Base-by-base conservation (phyloP, 345 rosid species). In the Moricandia moricandioides region DNA sequence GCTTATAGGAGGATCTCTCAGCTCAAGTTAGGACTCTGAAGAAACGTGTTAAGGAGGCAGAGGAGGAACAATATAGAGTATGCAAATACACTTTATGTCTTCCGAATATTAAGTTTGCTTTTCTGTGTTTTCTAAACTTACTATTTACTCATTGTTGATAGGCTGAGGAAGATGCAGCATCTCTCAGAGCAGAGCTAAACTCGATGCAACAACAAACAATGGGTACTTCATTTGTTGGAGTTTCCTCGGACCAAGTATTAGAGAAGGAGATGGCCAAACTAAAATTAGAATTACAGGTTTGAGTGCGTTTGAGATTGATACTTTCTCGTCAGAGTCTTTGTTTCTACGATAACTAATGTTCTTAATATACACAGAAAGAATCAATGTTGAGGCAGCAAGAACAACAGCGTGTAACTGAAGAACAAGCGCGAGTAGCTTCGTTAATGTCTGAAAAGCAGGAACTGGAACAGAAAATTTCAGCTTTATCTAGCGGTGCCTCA, bases 151-250 rank as follows among this genome's bases (percentile, higher is more conserved):
- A 58, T 61, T 77, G 75, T 61, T 70, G 39, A 73, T 76, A 95
- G 99, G 99, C 99, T 6, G 99, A 95, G 88, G 98, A 92, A 88
- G 99, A 95, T 85, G 89, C 98, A 24, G 96, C 98, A 68, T 81
- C 98, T 67, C 82, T 95, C 80, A 90, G 99, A 86, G 92, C 97
- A 17, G 99, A 95, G 78, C 87, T 95, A 60, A 92, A 92, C 85
- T 83, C 83, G 10, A 78, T 88, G 11, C 99, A 90, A 82, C 96
- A 83, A 61, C 96, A 92, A 82, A 82, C 86, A 31, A 84, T 88
- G 81, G 69, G 49, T 71, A 75, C 83, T 80, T 76, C 85, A 61
- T 79, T 81, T 78, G 79, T 62, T 67, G 97, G 86, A 78, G 85
- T 80, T 8, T 56, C 88, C 56, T 74, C 79, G 0, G 90, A 88